A percentile compares a stretch with the other conserved stretches of the same genome.
Conservation (phyloP, 192 early-diverging fungal genomes). For the Backusella liffmaniae region DNA sequence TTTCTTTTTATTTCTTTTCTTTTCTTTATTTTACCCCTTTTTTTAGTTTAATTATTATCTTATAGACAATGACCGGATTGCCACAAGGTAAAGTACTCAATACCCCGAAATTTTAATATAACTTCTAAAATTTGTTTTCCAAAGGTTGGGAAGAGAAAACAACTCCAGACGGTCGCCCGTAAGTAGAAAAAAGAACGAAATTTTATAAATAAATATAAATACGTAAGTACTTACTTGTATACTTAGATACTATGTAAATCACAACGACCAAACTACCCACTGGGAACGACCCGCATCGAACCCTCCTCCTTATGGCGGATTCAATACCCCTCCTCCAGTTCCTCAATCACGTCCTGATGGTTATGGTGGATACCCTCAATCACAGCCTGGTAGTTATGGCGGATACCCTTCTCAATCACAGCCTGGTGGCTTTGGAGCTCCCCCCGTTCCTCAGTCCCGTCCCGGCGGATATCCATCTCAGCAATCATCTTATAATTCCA, state of each 20-base stretch:
- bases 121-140: not conserved
- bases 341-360: slow-evolving; percentile 4
- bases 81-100: slow-evolving; percentile 17
- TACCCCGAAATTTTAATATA: not conserved
- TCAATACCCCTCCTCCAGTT: not conserved
- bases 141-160: slow-evolving; percentile 26
- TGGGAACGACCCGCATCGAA: slow-evolving; percentile 31
- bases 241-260: slow-evolving; percentile 31
- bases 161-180: slow-evolving; percentile 24
- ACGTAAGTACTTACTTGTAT: not conserved
- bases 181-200: not conserved
- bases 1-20: not conserved
- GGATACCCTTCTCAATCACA: slow-evolving; percentile 7
- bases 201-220: not conserved
- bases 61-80: slow-evolving; percentile 7
- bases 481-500: slow-evolving; percentile 14
- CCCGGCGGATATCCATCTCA: slow-evolving; percentile 12
- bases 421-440: slow-evolving; percentile 1
- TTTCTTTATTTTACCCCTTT: not conserved
- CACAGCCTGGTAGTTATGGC: not conserved
- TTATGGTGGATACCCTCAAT: slow-evolving; percentile 1
- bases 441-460: slow-evolving; percentile 1
- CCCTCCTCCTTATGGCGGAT: slow-evolving; percentile 10
- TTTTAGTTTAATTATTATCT: not conserved
- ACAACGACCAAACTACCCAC: slow-evolving; percentile 22